Base-by-base conservation (phyloP, 371 early-diverging fungal species). In the Apophysomyces ossiformis region DNA sequence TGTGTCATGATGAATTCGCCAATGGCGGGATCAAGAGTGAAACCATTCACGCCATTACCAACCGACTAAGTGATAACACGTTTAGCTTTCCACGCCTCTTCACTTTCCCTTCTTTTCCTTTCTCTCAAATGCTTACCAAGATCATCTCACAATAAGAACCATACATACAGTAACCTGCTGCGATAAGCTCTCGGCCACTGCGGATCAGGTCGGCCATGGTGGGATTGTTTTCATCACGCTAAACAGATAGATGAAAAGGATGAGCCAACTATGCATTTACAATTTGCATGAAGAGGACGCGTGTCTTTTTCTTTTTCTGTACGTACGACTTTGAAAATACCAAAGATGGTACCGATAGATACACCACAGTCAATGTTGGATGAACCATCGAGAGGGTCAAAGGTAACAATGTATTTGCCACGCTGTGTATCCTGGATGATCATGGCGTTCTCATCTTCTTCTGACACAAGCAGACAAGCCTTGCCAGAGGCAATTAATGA, bases 291-390 rank as follows among this genome's bases (percentile, higher is more conserved):
- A 26, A 26, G 32, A 26, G 0, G 32, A 26, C 32, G 32, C 32
- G 32, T 26, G 32, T 26, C 32, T 26, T 26, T 26, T 26, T 26
- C 2, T 26, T 26, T 26, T 77, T 83, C 9, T 5, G 21, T 50
- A 50, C 54, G 8, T 21, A 93, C 93, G 69, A 95, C 87, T 69
- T 88, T 86, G 88, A 95, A 98, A 75, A 98, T 95, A 67, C 98
- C 98, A 84, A 98, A 98, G 76, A 98, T 98, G 37, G 99, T 97
- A 78, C 99, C 99, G 61, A 98, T 93, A 47, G 95, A 94, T 44
- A 98, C 97, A 84, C 97, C 99, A 72, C 96, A 95, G 74, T 98
- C 99, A 75, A 98, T 98, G 85, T 98, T 98, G 81, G 94, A 93
- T 67, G 90, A 90, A 58, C 99, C 99, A 77, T 98, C 98, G 38